Evolutionary conservation across 768 basidiomycete species (phyloP).

Genomic region (Vararia minispora): DNA sequence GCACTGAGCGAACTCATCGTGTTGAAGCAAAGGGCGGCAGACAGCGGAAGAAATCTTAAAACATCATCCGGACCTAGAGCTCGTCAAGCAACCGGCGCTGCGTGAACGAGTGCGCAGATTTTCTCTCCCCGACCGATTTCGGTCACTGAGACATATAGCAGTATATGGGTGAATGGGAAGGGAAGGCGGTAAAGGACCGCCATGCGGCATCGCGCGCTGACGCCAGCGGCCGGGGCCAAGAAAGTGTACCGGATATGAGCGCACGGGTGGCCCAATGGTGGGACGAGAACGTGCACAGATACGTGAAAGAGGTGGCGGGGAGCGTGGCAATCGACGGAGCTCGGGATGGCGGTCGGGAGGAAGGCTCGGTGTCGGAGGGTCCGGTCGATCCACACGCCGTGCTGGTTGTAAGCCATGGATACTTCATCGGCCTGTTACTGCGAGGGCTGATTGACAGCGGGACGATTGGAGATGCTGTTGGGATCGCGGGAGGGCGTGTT

Average conservation of each 20-base stretch:
- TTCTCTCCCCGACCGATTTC: neutral
- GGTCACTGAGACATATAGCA: slow-evolving; percentile 15
- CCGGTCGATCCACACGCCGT: slow-evolving; percentile 27
- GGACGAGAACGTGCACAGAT: slow-evolving; percentile 37
- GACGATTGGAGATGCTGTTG: slow-evolving; percentile 25
- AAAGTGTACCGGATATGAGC: slow-evolving; percentile 5
- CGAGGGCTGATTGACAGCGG: slow-evolving; percentile 32
- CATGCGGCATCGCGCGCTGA: slow-evolving; percentile 17
- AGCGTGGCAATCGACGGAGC: neutral
- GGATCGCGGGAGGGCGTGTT: slow-evolving; percentile 24
- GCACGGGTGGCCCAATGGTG: slow-evolving; percentile 55
- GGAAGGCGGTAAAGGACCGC: slow-evolving; percentile 19
- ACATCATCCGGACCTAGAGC: slow-evolving; percentile 35
- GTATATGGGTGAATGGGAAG: slow-evolving; percentile 57
- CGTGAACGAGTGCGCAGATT: slow-evolving; percentile 51
- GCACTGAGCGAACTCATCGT: neutral
- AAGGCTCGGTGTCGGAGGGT: no score
- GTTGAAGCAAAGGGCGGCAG: slow-evolving; percentile 23
- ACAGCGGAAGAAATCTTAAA: slow-evolving; percentile 55
- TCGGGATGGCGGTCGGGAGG: neutral
- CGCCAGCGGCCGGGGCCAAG: slow-evolving; percentile 29
- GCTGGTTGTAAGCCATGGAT: slow-evolving; percentile 60
- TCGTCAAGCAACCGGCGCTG: slow-evolving; percentile 35
- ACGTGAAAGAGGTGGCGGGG: slow-evolving; percentile 9
- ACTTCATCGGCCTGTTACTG: slow-evolving; percentile 45